Evolutionary conservation across 805 yeast species (phyloP), one percentile per base, ranked within the genome.

Genomic region (Wickerhamomyces sydowiorum): DNA sequence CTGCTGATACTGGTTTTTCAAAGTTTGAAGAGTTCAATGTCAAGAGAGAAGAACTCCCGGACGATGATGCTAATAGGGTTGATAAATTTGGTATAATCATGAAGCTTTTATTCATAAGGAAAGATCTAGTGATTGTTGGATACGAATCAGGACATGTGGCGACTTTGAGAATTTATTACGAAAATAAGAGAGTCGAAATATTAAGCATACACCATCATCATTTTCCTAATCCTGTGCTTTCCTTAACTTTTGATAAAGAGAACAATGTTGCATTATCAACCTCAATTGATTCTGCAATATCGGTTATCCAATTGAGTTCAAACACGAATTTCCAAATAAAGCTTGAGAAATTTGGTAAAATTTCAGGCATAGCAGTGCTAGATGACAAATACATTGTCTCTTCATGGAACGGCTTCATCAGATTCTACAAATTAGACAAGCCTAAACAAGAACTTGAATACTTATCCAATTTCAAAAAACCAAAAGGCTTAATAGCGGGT

Each of bases 91-190:
- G 95, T 2, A 82, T 85, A 32, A 73, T 83, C 13, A 84, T 87
- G 88, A 72, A 69, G 36, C 50, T 82, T 3, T 45, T 54, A 1
- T 72, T 76, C 60, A 51, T 72, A 1, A 52, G 51, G 10, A 27
- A 40, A 4, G 49, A 54, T 2, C 42, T 59, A 1, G 53, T 78
- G 15, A 59, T 60, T 15, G 65, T 82, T 6, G 96, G 95, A 1
- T 86, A 74, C 54, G 96, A 86, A 56, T 80, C 85, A 15, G 95
- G 96, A 0, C 80, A 76, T 50, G 68, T 78, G 7, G 61, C 64
- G 1, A 51, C 61, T 1, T 63, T 54, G 23, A 39, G 49, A 12
- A 24, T 73, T 4, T 32, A 52, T 14, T n/a, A 34, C 13, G 38
- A 38, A 4, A n/a, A 23, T 1, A 36, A n/a, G 19, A 34, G 30